Base-by-base conservation (phyloP, 1,284 basidiomycete genomes). In the Pseudozyma sp. region DNA sequence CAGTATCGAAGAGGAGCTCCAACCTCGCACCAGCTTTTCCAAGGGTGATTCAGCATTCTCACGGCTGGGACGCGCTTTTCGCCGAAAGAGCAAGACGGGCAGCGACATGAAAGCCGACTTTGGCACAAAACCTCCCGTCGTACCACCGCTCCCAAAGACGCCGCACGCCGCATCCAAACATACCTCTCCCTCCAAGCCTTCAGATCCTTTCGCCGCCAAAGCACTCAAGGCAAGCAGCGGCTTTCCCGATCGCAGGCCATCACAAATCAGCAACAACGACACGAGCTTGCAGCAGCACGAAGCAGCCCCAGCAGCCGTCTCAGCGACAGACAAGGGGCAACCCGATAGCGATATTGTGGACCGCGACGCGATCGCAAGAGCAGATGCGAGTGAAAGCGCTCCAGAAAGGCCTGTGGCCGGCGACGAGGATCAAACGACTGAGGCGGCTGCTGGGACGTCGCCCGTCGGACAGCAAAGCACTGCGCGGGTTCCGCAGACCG, bases 61-160 rank as follows among this genome's bases (percentile, higher is more conserved):
- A 10, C 62, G 66, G 5, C 53, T 74, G 6, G 69, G 69, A 30
- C 64, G 69, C 33, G 69, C 69, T 19, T 69, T 74, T 30, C 66
- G 71, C 17, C 71, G 71, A 48, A 74, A 69, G 53, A 69, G 66
- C 66, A 74, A 74, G 48, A 59, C 66, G 10, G 66, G 71, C 29
- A 56, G 52, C 50, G 71, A 73, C 24, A 29, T 61, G 40, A 64
- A 44, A 42, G 61, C 37, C 3, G 70, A 68, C 37, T 35, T 61
- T 37, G 19, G 19, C 29, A 43, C 62, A 8, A 39, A 42, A 9
- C 29, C 52, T 34, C 54, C 34, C 14, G 50, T 49, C 31, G 56
- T 44, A 3, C 63, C 65, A 16, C 65, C 65, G 8, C 33, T 71
- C 44, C 68, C 68, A 1, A 58, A 45, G 33, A 52, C 48, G 10